A percentile compares a stretch with the other conserved stretches of the same genome.
phyloP scores from a whole-genome alignment of 2,329 filamentous ascomycete species.

The Xylariaceae sp. region DNA sequence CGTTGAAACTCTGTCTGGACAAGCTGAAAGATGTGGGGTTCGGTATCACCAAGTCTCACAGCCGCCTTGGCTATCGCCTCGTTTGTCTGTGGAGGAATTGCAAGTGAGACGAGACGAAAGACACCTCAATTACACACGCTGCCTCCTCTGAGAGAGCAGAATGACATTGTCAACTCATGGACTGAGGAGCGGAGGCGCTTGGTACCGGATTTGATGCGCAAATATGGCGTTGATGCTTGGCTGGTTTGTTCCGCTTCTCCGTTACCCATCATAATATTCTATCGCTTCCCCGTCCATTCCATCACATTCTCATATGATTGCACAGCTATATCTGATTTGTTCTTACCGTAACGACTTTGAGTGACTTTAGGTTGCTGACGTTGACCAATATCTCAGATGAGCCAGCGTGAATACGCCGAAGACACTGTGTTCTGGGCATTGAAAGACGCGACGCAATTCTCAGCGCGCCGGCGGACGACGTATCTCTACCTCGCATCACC shows the following conservation, averaged over 20 bases:
- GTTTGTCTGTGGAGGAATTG: too few relatives aligned
- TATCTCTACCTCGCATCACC: slow-evolving; percentile 46
- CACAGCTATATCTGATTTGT: background rate
- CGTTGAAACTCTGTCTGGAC: too few relatives aligned
- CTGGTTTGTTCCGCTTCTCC: slow-evolving; percentile 34
- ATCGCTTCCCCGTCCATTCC: background rate
- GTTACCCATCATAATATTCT: background rate
- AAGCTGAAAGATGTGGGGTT: too few relatives aligned
- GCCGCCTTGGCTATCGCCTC: too few relatives aligned
- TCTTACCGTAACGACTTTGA: background rate
- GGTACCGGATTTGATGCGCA: slow-evolving; percentile 42
- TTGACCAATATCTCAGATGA: slow-evolving; percentile 36
- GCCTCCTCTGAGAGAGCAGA: slow-evolving; percentile 44
- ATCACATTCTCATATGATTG: background rate
- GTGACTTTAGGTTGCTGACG: background rate
- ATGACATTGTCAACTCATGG: slow-evolving; percentile 43
- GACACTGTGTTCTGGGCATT: slow-evolving; percentile 52
- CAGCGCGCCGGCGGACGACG: slow-evolving; percentile 48
- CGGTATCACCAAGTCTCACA: too few relatives aligned
- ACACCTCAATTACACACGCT: slow-evolving; percentile 37
- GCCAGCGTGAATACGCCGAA: slow-evolving; percentile 51
- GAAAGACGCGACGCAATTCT: slow-evolving; percentile 45
- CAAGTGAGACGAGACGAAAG: too few relatives aligned
- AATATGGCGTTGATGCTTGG: slow-evolving; percentile 48
- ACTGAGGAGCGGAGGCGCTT: slow-evolving; percentile 40